These are phyloP conservation scores for Xylaria flabelliformis DNA, from an alignment of 495 filamentous ascomycete species.

Conservation along the genomic window DNA sequence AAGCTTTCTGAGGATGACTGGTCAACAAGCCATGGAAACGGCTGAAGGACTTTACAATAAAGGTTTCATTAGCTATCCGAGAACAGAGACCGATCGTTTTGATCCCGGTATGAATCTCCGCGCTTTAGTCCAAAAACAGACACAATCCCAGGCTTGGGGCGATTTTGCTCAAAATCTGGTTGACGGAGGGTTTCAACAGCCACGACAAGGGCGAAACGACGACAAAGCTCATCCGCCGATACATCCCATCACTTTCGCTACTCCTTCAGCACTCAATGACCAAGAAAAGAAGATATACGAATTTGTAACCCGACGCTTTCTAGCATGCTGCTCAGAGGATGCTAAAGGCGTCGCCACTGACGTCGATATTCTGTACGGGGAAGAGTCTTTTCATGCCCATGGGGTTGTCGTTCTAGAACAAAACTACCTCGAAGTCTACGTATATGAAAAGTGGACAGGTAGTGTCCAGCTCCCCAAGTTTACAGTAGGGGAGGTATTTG, in stretches of 20 bases:
- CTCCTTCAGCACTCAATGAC: conserved; percentile 64
- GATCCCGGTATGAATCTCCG: conserved; percentile 87
- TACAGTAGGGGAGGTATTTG: conserved; percentile 75
- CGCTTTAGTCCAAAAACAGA: conserved; percentile 83
- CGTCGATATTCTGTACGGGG: conserved; percentile 83
- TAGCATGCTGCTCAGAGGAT: conserved; percentile 96
- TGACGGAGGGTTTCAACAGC: conserved; percentile 79
- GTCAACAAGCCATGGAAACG: conserved; percentile 84
- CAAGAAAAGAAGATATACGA: conserved; percentile 84
- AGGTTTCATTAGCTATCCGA: conserved; percentile 95
- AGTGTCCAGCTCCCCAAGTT: conserved; percentile 84
- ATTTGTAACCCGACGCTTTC: conserved; percentile 90
- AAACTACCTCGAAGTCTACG: conserved; percentile 95
- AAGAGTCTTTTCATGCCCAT: conserved; percentile 78
- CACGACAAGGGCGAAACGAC: conserved; percentile 83
- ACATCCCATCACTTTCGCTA: conserved; percentile 84
- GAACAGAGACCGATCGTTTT: conserved; percentile 97
- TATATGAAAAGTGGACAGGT: conserved; percentile 94
- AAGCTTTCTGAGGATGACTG: conserved; percentile 81
- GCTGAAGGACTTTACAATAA: conserved; percentile 92
- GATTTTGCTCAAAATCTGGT: conserved; percentile 80
- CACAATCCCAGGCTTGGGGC: conserved; percentile 77
- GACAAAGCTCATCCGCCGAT: conserved; percentile 98
- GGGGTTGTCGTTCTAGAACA: conserved; percentile 85
- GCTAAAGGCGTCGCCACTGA: conserved; percentile 84